Conservation (phyloP, 2,329 filamentous ascomycete species). For the Pseudogymnoascus sp. region DNA sequence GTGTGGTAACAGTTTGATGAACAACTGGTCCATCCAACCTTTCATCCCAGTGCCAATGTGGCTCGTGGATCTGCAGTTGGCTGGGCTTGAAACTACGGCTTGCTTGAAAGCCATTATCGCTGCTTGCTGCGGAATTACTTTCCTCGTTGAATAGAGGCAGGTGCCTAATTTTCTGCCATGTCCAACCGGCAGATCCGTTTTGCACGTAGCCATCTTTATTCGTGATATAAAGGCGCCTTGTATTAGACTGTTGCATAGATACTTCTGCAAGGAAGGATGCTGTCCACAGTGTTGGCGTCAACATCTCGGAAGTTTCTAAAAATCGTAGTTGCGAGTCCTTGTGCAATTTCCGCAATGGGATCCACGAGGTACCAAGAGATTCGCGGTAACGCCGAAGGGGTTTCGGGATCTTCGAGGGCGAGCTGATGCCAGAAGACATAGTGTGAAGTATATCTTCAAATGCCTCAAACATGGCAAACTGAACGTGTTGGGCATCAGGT, state of each 20-base stretch:
- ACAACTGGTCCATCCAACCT: slow-evolving; percentile 47
- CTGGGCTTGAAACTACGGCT: slow-evolving; percentile 35
- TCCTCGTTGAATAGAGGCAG: slow-evolving; percentile 41
- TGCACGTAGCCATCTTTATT: slow-evolving; percentile 69
- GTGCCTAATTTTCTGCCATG: slow-evolving; percentile 60
- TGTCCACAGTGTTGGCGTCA: slow-evolving; percentile 64
- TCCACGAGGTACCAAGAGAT: slow-evolving; percentile 58
- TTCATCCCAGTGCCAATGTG: slow-evolving; percentile 61
- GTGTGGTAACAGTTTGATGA: slow-evolving; percentile 37
- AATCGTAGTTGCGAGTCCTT: slow-evolving; percentile 67
- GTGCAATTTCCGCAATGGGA: slow-evolving; percentile 69
- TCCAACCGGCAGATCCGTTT: slow-evolving; percentile 53
- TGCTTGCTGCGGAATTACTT: background rate
- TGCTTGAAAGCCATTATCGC: slow-evolving; percentile 38
- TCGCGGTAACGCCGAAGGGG: slow-evolving; percentile 19
- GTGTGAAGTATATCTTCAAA: slow-evolving; percentile 49
- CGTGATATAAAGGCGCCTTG: slow-evolving; percentile 65
- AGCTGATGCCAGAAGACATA: slow-evolving; percentile 22
- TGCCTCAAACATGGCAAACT: slow-evolving; percentile 51
- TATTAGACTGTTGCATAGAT: slow-evolving; percentile 60
- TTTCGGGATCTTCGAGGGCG: slow-evolving; percentile 14
- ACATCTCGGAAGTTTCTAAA: slow-evolving; percentile 61
- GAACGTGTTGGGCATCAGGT: slow-evolving; percentile 59
- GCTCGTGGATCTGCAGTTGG: slow-evolving; percentile 53
- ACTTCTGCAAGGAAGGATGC: slow-evolving; percentile 61